Conservation (phyloP, 2,329 filamentous ascomycete genomes). For the Pyrenochaeta sp. region DNA sequence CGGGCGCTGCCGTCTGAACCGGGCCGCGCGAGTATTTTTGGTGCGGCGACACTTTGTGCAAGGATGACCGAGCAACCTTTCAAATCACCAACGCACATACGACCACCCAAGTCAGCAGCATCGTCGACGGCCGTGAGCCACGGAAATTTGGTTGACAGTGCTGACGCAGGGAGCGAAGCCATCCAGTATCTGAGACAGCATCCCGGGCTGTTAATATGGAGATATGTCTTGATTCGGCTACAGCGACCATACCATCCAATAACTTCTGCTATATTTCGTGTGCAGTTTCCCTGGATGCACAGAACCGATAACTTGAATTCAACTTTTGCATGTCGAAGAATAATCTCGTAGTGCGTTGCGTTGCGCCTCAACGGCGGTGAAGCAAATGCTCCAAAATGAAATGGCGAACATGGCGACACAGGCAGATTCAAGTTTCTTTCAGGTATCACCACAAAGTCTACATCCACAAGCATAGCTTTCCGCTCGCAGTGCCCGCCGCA, state of each 20-base stretch:
- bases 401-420: background rate
- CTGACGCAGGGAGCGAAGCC: background rate
- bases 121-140: background rate
- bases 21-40: background rate
- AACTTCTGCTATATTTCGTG: constrained; percentile 1
- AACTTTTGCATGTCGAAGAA: constrained; percentile 1
- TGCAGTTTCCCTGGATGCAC: constrained; percentile 3
- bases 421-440: background rate
- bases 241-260: constrained; percentile 1
- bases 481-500: constrained; percentile 87
- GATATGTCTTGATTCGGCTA: constrained; percentile 9
- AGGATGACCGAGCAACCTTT: constrained; percentile 7
- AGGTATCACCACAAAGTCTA: constrained; percentile 50
- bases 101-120: background rate
- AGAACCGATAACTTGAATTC: constrained; percentile 3
- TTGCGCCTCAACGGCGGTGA: constrained; percentile 14
- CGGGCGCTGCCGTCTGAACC: background rate
- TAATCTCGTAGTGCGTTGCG: background rate
- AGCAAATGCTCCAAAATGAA: background rate
- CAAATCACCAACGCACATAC: background rate
- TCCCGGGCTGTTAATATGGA: constrained; percentile 13
- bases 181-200: background rate
- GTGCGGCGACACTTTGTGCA: background rate
- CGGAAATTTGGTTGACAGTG: background rate
- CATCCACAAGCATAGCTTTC: constrained; percentile 92